A percentile compares a stretch with the other conserved stretches of the same genome.
These are phyloP conservation scores for Clavariopsis aquatica DNA, from an alignment of 495 filamentous ascomycete species.

Conservation along the genomic window DNA sequence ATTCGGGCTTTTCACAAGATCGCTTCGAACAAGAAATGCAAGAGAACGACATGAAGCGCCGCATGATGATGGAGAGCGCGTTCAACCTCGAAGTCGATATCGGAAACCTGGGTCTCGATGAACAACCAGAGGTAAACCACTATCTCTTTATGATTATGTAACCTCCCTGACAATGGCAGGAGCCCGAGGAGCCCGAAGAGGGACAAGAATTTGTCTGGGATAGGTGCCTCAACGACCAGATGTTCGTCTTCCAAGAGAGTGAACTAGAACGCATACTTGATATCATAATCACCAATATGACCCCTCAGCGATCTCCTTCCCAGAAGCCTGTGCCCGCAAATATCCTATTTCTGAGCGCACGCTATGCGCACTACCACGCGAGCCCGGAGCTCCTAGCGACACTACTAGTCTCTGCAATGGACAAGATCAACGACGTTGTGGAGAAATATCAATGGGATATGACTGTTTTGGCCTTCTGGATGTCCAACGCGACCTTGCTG, in stretches of 20 bases:
- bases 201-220: slow-evolving; percentile 98
- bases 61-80: slow-evolving; percentile 99
- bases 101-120: slow-evolving; percentile 92
- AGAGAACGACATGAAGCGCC: slow-evolving; percentile 89
- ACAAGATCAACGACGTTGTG: slow-evolving; percentile 94
- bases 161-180: slow-evolving; percentile 50
- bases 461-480: slow-evolving; percentile 98
- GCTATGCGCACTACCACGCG: slow-evolving; percentile 96
- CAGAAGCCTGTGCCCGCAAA: slow-evolving; percentile 98
- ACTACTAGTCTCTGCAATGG: slow-evolving; percentile 82
- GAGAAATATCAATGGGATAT: slow-evolving; percentile 98
- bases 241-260: slow-evolving; percentile 98
- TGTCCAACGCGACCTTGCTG: slow-evolving; percentile 92
- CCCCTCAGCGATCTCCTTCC: slow-evolving; percentile 87
- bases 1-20: slow-evolving; percentile 86
- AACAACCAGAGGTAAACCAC: slow-evolving; percentile 80
- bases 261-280: slow-evolving; percentile 88
- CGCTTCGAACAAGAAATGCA: slow-evolving; percentile 96
- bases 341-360: slow-evolving; percentile 89
- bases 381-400: slow-evolving; percentile 79
- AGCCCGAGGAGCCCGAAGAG: slow-evolving; percentile 81
- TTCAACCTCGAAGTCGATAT: slow-evolving; percentile 96
- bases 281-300: slow-evolving; percentile 98
- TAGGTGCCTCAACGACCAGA: slow-evolving; percentile 92
- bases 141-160: slow-evolving; percentile 4